Evolutionary conservation across 495 filamentous ascomycete genomes (phyloP).

Genomic region (Penicillium lividum): DNA sequence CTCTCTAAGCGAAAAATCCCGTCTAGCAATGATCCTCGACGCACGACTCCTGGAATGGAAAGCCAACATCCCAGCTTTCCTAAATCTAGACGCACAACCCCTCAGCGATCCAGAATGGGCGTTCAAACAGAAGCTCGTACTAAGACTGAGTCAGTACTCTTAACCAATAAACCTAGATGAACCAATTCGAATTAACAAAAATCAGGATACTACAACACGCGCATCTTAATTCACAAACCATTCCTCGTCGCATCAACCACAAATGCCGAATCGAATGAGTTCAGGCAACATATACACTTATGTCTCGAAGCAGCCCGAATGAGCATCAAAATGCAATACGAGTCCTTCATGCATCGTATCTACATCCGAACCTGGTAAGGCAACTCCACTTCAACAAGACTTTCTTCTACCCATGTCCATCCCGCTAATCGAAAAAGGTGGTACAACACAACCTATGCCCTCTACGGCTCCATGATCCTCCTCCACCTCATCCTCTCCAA

Average conservation of each 20-base stretch:
- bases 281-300: conserved; percentile 21
- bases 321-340: conserved; percentile 33
- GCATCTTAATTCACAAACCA: conserved; percentile 27
- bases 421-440: conserved; percentile 18
- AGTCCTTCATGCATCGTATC: conserved; percentile 31
- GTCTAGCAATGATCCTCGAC: conserved; percentile 26
- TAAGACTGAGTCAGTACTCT: conserved; percentile 21
- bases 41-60: conserved; percentile 24
- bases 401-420: background rate
- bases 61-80: conserved; percentile 17
- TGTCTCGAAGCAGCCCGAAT: conserved; percentile 25
- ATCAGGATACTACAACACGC: conserved; percentile 32
- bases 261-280: conserved; percentile 10
- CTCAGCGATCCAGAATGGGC: conserved; percentile 31
- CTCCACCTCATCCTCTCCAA: conserved; percentile 18
- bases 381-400: background rate
- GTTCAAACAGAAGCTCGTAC: conserved; percentile 31
- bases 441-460: conserved; percentile 34
- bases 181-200: background rate
- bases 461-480: conserved; percentile 30
- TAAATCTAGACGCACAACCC: conserved; percentile 20
- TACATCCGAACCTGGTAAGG: conserved; percentile 32
- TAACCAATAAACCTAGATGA: background rate
- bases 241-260: conserved; percentile 26
- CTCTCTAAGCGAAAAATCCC: conserved; percentile 22